Evolutionary conservation across 208 protist species (phyloP).

Genomic region (Acanthamoeba divionensis): DNA sequence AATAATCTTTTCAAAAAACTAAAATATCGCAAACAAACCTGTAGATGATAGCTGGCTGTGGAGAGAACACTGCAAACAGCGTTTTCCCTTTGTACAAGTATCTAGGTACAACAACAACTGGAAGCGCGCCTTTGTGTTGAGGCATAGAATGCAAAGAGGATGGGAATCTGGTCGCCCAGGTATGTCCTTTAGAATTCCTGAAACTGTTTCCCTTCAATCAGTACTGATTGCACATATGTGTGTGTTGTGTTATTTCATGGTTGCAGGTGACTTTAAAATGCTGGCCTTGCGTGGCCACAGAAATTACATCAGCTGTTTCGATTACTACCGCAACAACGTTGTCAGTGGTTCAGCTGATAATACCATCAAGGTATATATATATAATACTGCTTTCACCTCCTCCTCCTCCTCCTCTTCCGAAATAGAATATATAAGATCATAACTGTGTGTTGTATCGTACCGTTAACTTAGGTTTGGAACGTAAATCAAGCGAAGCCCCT

Average conservation of each 20-base stretch:
- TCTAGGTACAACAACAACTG: constrained; percentile 29
- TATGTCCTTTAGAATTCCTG: too few relatives aligned
- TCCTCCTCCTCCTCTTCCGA: not conserved
- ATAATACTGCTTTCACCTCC: not conserved
- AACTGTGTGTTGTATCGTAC: not conserved
- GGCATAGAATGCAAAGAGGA: constrained; percentile 16
- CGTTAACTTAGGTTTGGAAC: not conserved
- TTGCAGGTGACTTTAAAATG: constrained; percentile 53
- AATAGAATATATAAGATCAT: not conserved
- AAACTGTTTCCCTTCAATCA: too few relatives aligned
- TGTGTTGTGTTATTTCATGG: too few relatives aligned
- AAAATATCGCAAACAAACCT: too few relatives aligned
- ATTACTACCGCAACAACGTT: constrained; percentile 51
- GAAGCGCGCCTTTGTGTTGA: not conserved
- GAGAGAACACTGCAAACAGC: constrained; percentile 15
- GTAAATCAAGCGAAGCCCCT: constrained; percentile 42
- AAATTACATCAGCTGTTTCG: constrained; percentile 30
- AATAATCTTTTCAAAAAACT: too few relatives aligned
- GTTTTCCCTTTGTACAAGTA: constrained; percentile 45
- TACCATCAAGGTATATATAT: not conserved
- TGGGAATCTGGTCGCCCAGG: constrained; percentile 6
- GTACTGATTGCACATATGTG: too few relatives aligned
- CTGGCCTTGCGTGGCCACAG: not conserved
- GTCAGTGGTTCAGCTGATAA: not conserved
- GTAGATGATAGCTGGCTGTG: constrained; percentile 41